Base-by-base conservation (phyloP, 768 basidiomycete species). In the Lepiota brunneoincarnata region DNA sequence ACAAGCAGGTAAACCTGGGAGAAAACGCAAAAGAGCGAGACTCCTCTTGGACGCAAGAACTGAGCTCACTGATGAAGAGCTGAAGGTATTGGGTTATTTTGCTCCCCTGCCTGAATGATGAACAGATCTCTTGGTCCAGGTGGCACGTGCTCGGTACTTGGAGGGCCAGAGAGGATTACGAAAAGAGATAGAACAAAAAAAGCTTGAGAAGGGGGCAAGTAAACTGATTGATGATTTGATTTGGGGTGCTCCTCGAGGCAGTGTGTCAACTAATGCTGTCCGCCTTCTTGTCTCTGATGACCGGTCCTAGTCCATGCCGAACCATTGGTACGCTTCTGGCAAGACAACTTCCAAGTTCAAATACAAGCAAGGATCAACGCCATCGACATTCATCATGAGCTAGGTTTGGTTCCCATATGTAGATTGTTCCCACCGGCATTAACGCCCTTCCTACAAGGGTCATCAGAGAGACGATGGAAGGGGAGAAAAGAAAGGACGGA, bases 31-130 rank as follows among this genome's bases (percentile, higher is more conserved):
- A 63, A 67, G 74, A 51, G 87, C 78, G 9, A 76, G 84, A 41
- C 64, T 85, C 38, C 69, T 89, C 3, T 66, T 93, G 6, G 91
- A 93, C 65, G 69, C 77, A 4, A 77, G 89, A 56, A 93, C 84
- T 4, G 91, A 93, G 64, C 70, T 93, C 35, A 89, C 90, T 4
- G 89, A 92, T 55, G 86, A 89, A 3, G 89, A 93, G 68, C 72
- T 93, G 40, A 87, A 86, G 74, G 91, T 83, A 53, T 56, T 65
- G 23, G 23, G 35, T 20, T 37, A 39, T 17, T 34, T 42, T 40
- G 24, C 42, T 42, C 45, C 18, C 23, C 26, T 17, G 17, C 26
- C 37, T 28, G 10, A 45, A 42, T 46, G 6, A 56, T 46, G 42
- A 14, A 53, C 15, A 42, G 7, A 38, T 40, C 17, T 28, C 21